Conservation (phyloP, 371 early-diverging fungal genomes). For the Mortierella sp. region DNA sequence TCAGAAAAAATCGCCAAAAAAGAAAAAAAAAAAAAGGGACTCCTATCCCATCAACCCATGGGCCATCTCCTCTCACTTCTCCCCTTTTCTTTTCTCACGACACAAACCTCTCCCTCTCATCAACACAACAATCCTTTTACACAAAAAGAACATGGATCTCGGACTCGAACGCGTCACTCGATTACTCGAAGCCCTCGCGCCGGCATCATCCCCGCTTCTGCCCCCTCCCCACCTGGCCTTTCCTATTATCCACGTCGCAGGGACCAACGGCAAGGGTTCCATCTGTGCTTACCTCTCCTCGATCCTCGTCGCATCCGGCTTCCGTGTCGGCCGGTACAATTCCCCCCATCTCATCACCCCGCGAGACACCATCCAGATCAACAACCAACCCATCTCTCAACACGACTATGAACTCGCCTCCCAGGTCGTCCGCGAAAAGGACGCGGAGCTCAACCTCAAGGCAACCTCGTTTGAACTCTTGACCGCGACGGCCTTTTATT, state of each 20-base stretch:
- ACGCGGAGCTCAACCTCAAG: conserved; percentile 59
- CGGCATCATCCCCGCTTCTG: neutral
- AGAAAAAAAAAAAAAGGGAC: no score
- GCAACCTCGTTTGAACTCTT: conserved; percentile 91
- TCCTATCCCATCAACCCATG: no score
- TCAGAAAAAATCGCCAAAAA: no score
- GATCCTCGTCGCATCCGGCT: conserved; percentile 66
- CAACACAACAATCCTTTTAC: neutral
- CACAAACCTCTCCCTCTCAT: conserved; percentile 1
- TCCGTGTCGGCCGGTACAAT: conserved; percentile 85
- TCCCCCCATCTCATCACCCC: conserved; percentile 93
- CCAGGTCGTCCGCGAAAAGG: conserved; percentile 54
- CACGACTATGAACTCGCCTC: conserved; percentile 71
- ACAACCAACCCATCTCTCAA: conserved; percentile 82
- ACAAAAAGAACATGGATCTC: conserved; percentile 63
- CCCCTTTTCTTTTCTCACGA: no score
- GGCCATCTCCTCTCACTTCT: no score
- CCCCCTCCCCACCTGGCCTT: conserved; percentile 32
- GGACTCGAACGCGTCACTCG: conserved; percentile 74
- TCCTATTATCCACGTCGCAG: conserved; percentile 82
- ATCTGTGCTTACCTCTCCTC: conserved; percentile 79
- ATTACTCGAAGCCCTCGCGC: conserved; percentile 68
- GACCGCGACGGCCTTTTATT: conserved; percentile 79
- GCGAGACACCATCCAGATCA: conserved; percentile 92
- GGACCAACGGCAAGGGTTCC: conserved; percentile 93